These are phyloP conservation scores for Avena eriantha DNA, from an alignment of 176 grass and related monocot species.

Conservation along the genomic window DNA sequence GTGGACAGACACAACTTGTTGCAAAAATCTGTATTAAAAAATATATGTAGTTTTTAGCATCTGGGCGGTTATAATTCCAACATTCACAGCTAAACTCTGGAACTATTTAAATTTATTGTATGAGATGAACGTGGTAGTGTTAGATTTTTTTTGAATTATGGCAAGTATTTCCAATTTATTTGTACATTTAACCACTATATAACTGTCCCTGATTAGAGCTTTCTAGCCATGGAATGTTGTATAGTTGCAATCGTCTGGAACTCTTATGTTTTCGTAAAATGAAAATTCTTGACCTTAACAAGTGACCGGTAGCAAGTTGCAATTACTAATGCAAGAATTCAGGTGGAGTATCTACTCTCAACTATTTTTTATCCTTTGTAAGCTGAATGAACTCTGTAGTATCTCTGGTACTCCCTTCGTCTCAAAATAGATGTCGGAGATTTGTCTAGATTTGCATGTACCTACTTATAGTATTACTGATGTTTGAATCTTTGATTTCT, in stretches of 20 bases:
- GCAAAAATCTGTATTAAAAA: neutral
- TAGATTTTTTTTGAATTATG: neutral
- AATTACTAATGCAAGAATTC: conserved; percentile 21
- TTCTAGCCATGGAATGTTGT: neutral
- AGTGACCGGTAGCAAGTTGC: neutral
- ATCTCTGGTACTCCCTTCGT: neutral
- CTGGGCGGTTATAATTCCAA: neutral
- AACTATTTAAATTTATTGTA: neutral
- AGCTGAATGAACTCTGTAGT: conserved; percentile 11
- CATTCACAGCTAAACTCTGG: neutral
- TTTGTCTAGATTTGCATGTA: no score
- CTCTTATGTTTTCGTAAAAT: neutral
- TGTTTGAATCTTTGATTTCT: neutral
- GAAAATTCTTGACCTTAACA: neutral
- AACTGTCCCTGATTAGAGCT: neutral
- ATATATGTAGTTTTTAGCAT: neutral
- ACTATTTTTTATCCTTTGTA: conserved; percentile 14
- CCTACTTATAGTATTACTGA: neutral
- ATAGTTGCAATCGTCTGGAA: neutral
- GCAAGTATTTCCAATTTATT: neutral
- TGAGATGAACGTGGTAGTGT: neutral
- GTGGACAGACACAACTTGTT: neutral
- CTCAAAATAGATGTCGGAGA: no score
- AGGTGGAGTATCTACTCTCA: neutral
- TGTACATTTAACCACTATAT: no score